A percentile compares a stretch with the other conserved stretches of the same genome.
These are phyloP conservation scores for Vinca minor DNA, from an alignment of 257 asterid genomes.

Conservation along the genomic window DNA sequence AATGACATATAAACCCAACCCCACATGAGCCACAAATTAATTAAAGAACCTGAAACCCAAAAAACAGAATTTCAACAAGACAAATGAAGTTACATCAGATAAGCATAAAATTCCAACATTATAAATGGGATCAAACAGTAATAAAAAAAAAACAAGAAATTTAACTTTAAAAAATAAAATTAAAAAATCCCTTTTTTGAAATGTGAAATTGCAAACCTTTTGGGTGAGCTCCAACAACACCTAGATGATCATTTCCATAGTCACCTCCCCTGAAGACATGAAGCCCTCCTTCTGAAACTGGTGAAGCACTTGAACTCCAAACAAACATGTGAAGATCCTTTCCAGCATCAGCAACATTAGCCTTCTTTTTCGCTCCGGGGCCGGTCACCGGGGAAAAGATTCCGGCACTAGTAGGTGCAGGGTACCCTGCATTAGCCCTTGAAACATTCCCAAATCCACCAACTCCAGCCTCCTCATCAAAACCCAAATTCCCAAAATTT, in stretches of 20 bases:
- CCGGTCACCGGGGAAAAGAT: conserved; percentile 75
- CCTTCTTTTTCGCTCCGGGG: conserved; percentile 51
- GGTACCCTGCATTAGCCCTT: conserved; percentile 51
- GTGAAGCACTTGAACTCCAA: no score
- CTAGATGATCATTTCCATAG: conserved; percentile 52
- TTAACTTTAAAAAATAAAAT: not conserved
- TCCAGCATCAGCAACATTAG: conserved; percentile 49
- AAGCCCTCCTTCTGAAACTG: no score
- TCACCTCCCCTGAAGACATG: conserved; percentile 86
- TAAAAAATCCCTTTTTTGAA: not conserved
- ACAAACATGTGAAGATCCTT: conserved; percentile 98
- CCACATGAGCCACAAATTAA: conserved; percentile 20
- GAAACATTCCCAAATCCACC: conserved; percentile 34
- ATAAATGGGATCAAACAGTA: conserved; percentile 4
- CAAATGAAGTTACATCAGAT: conserved; percentile 28
- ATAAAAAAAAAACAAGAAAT: conserved; percentile 18
- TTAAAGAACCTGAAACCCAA: conserved; percentile 16
- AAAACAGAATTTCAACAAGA: conserved; percentile 20
- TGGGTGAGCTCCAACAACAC: conserved; percentile 66
- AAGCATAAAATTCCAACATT: conserved; percentile 20
- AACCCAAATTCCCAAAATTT: conserved; percentile 30
- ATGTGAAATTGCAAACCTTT: conserved; percentile 42
- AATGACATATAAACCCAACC: conserved; percentile 19
- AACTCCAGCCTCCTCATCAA: conserved; percentile 37
- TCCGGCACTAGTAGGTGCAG: no score